Base-by-base conservation (phyloP, 2,329 filamentous ascomycete species). In the Sarocladium kiliense region DNA sequence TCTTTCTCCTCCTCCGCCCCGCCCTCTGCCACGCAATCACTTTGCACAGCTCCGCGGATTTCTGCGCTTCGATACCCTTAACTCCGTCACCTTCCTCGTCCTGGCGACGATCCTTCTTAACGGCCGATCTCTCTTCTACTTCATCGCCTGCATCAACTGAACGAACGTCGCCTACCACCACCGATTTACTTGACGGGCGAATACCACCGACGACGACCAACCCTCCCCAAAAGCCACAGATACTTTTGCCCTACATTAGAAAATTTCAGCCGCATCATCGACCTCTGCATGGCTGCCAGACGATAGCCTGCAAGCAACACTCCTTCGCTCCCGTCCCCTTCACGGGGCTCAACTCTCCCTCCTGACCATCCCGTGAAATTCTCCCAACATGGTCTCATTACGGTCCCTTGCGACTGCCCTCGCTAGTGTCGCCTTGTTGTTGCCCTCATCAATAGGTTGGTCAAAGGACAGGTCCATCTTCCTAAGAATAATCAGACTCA, bases 401-500 rank as follows among this genome's bases (percentile, higher is more conserved):
- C 62, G 67, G 58, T 63, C 60, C 36, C 56, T 71, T 42, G 65
- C 64, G 49, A 61, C 67, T 44, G 65, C 67, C 53, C 57, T 71
- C 34, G 59, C 65, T 53, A 62, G 67, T 57, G 59, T 63, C 54
- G 68, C 66, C 34, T 58, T 68, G 39, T 57, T 71, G 14, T 45
- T 66, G 11, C 66, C 67, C 34, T 62, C 64, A 47, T 67, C 66
- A 21, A 50, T 67, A 60, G 66, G 69, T 72, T 60, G 39, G 67
- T 62, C 11, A 21, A 30, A 3, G 16, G 10, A 9, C 16, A 14
- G 14, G 21, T 3, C 26, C 23, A 19, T 12, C 11, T 30, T 45
- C 26, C 30, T 25, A 6, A 6, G 5, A 64, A 62, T 66, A 61
- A 58, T 56, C 55, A 36, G 7, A 26, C 51, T 57, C 59, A 56